These are phyloP conservation scores for Neofusicoccum sp. DNA, from an alignment of 2,329 filamentous ascomycete species.

Conservation along the genomic window DNA sequence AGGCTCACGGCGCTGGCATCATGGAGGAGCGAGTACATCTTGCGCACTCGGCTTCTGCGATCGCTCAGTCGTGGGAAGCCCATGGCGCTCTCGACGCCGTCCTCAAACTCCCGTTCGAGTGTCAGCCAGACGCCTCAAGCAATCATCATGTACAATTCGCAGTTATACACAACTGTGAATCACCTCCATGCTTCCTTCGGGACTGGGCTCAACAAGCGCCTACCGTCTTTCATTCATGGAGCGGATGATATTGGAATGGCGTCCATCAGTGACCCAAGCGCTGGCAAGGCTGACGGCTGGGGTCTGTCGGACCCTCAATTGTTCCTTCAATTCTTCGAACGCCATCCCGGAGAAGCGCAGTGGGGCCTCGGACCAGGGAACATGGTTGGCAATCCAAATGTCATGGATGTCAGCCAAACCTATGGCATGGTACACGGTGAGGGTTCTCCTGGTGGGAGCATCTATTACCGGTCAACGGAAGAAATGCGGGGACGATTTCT, in stretches of 20 bases:
- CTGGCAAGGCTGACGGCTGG: constrained; percentile 76
- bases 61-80: constrained; percentile 82
- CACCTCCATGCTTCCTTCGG: constrained; percentile 77
- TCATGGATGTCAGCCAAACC: constrained; percentile 85
- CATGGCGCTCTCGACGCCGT: constrained; percentile 42
- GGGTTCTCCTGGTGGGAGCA: constrained; percentile 77
- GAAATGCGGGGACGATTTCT: constrained; percentile 78
- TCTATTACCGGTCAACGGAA: constrained; percentile 71
- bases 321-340: constrained; percentile 75
- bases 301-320: constrained; percentile 72
- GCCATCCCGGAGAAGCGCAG: constrained; percentile 68
- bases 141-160: constrained; percentile 81
- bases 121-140: constrained; percentile 67
- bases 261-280: constrained; percentile 77
- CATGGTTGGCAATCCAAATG: constrained; percentile 72
- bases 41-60: constrained; percentile 78
- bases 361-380: constrained; percentile 79
- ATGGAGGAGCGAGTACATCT: constrained; percentile 93
- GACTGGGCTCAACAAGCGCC: constrained; percentile 64
- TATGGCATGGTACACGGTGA: constrained; percentile 84
- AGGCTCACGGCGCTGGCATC: constrained; percentile 81
- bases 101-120: constrained; percentile 38
- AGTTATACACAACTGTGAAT: constrained; percentile 74
- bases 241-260: constrained; percentile 73
- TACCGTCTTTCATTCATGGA: constrained; percentile 79